Base-by-base conservation (phyloP, 2,329 filamentous ascomycete species). In the Beauveria bassiana region DNA sequence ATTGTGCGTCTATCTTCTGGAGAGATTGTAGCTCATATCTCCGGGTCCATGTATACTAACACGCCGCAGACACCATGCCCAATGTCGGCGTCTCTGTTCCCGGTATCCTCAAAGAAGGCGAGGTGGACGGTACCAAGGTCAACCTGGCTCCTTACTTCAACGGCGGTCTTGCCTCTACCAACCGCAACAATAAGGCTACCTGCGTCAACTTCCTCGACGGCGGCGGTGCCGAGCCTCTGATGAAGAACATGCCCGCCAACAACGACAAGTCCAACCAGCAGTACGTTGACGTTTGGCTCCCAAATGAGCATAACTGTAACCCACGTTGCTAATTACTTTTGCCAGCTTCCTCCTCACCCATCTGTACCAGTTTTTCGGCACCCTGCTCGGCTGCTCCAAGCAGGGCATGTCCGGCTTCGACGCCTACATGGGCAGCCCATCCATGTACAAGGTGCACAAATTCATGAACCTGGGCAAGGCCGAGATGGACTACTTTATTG, bases 161-260 rank as follows among this genome's bases (percentile, higher is more conserved):
- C 63, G 84, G 84, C 8, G 75, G 68, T 0, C 75, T 86, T 9
- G 75, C 72, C 18, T 83, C 81, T 1, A 79, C 78, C 65, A 87
- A 86, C 72, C 71, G 71, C 10, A 79, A 80, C 46, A 77, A 77
- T 38, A 66, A 68, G 2, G 79, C 79, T 49, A 72, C 75, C 1
- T 73, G 80, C 2, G 73, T 85, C 70, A 86, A 86, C 76, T 86
- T 85, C 71, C 75, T 87, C 28, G 84, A 86, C 64, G 83, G 78
- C 51, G 84, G 84, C 47, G 84, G 78, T 64, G 82, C 81, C 38
- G 76, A 72, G 20, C 81, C 83, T 26, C 68, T 86, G 65, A 79
- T 74, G 75, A 77, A 77, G 69, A 84, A 83, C 73, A 82, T 73
- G 76, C 77, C 84, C 18, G 75, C 83, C 65, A 77, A 82, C 64